Conservation (phyloP, 305 asterid genomes). For the Fraxinus platypoda region DNA sequence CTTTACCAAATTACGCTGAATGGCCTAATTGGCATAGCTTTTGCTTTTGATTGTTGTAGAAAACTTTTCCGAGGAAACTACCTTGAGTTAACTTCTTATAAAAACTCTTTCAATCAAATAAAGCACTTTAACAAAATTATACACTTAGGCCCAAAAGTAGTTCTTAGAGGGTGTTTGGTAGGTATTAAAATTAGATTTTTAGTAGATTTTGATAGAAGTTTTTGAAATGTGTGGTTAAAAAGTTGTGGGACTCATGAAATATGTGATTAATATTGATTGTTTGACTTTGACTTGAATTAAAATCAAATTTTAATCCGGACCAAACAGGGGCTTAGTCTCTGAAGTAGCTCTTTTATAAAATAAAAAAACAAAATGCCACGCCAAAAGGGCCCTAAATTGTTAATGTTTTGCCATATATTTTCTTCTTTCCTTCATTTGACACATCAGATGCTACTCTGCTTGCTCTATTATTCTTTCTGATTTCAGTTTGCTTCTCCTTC, state of each 20-base stretch:
- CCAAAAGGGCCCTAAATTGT: background rate
- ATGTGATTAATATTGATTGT: too few relatives aligned
- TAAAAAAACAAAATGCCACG: background rate
- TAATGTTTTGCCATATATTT: background rate
- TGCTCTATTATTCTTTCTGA: background rate
- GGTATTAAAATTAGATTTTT: too few relatives aligned
- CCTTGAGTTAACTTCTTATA: background rate
- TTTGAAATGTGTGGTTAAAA: too few relatives aligned
- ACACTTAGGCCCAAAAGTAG: background rate
- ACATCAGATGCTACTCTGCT: conserved; percentile 3
- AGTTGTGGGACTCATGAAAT: too few relatives aligned
- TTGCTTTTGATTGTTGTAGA: background rate
- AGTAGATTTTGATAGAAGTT: too few relatives aligned
- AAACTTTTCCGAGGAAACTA: background rate
- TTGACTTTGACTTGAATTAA: too few relatives aligned
- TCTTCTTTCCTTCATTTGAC: conserved; percentile 9
- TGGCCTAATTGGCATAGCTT: background rate
- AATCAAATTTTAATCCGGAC: too few relatives aligned
- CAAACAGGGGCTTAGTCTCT: background rate
- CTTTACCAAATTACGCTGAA: background rate
- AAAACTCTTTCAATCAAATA: background rate
- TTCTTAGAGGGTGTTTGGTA: background rate
- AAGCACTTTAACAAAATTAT: background rate
- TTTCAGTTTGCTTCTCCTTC: background rate
- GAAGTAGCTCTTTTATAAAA: background rate